phyloP scores from a whole-genome alignment of 257 asterid genomes.

The Gentiana dahurica region DNA sequence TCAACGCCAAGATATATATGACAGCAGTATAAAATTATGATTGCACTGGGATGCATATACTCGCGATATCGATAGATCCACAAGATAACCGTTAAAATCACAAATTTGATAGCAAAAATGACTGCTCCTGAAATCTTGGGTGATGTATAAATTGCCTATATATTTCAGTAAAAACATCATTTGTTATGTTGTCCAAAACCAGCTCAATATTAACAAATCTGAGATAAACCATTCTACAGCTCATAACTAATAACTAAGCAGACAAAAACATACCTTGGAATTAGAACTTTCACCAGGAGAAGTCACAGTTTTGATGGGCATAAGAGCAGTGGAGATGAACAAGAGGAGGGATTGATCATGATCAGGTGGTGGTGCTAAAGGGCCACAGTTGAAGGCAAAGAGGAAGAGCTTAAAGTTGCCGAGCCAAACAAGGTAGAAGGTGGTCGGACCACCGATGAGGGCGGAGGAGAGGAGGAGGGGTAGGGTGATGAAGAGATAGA shows the following conservation, averaged over 20 bases:
- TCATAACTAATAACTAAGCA: neutral
- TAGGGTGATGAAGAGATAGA: conserved; percentile 45
- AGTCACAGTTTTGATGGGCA: conserved; percentile 38
- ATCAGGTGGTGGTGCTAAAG: conserved; percentile 19
- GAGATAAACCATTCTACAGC: too few relatives aligned
- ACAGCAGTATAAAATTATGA: conserved; percentile 16
- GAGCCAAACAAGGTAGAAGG: conserved; percentile 63
- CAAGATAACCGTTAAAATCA: conserved; percentile 9
- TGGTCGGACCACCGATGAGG: conserved; percentile 29
- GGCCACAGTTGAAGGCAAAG: conserved; percentile 42
- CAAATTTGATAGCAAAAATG: conserved; percentile 15
- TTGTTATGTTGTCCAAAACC: neutral
- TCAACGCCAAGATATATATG: conserved; percentile 37
- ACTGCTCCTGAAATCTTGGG: neutral
- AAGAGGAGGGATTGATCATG: conserved; percentile 23
- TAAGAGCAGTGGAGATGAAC: conserved; percentile 44
- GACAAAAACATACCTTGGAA: neutral
- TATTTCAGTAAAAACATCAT: too few relatives aligned
- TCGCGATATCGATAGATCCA: conserved; percentile 7
- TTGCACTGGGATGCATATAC: neutral
- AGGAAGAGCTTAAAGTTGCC: conserved; percentile 71
- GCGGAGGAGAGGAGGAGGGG: conserved; percentile 38
- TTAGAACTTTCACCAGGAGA: neutral
- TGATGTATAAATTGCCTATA: too few relatives aligned
- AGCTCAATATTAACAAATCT: neutral